These are phyloP conservation scores for Diaporthe sp. DNA, from an alignment of 2,329 filamentous ascomycete genomes.

Conservation along the genomic window DNA sequence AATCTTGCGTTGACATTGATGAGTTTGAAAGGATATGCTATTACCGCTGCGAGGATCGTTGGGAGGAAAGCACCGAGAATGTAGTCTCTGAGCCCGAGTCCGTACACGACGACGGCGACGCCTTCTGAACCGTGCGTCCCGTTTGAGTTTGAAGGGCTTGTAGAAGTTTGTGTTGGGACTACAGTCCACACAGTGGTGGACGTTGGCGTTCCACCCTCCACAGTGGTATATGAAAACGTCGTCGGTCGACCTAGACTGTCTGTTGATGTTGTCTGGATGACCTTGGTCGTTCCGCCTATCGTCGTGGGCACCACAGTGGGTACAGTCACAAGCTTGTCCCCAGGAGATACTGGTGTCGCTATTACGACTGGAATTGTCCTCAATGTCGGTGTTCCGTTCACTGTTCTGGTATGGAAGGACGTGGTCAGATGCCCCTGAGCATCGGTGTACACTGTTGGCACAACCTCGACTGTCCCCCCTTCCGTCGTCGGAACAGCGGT, in stretches of 20 bases:
- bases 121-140: neutral
- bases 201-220: constrained; percentile 3
- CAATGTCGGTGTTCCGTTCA: neutral
- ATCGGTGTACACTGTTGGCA: neutral
- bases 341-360: neutral
- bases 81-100: constrained; percentile 20
- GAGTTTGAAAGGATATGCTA: constrained; percentile 34
- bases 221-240: neutral
- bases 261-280: neutral
- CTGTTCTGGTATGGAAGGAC: neutral
- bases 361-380: neutral
- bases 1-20: constrained; percentile 40
- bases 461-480: neutral
- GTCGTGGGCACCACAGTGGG: neutral
- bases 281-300: neutral
- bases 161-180: neutral
- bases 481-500: neutral
- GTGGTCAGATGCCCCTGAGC: neutral
- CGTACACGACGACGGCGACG: neutral
- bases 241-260: neutral
- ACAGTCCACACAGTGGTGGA: neutral
- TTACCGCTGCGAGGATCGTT: constrained; percentile 34
- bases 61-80: constrained; percentile 37
- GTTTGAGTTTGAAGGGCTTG: neutral
- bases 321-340: neutral